phyloP scores from a whole-genome alignment of 2,329 filamentous ascomycete species.

The Neonectria neomacrospora region DNA sequence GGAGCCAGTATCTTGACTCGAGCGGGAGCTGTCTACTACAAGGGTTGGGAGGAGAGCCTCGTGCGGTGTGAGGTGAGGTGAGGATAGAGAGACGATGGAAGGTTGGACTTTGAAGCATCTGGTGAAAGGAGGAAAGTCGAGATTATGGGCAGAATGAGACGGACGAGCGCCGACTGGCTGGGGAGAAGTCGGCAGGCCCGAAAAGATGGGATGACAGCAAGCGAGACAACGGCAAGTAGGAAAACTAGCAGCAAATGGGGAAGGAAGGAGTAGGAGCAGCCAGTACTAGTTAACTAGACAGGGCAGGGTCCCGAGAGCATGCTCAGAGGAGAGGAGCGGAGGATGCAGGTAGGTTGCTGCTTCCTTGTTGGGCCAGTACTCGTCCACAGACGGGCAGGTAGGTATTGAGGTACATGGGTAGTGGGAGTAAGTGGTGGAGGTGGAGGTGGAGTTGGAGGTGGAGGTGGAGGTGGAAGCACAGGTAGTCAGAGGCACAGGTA shows the following conservation, averaged over 20 bases:
- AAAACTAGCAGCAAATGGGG: conserved; percentile 30
- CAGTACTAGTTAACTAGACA: conserved; percentile 30
- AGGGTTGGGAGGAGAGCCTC: conserved; percentile 20
- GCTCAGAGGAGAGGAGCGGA: conserved; percentile 23
- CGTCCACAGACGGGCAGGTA: conserved; percentile 4
- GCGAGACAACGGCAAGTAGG: conserved; percentile 34
- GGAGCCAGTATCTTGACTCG: conserved; percentile 36
- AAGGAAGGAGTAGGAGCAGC: conserved; percentile 29
- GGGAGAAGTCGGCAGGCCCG: conserved; percentile 36
- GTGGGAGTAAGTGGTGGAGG: conserved; percentile 33
- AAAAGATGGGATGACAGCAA: conserved; percentile 42
- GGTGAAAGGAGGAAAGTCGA: conserved; percentile 31
- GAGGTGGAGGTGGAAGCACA: too few species aligned
- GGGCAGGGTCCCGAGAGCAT: conserved; percentile 24
- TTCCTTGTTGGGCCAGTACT: conserved; percentile 32
- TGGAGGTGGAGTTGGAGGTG: conserved; percentile 22
- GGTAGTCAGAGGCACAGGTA: background rate
- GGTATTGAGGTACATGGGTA: conserved; percentile 29
- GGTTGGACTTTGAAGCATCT: conserved; percentile 29
- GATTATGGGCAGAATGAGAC: conserved; percentile 29
- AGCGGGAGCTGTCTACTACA: conserved; percentile 29
- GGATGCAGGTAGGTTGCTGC: conserved; percentile 25
- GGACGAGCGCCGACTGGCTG: conserved; percentile 43
- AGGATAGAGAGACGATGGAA: conserved; percentile 35
- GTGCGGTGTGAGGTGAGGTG: conserved; percentile 1